These are phyloP conservation scores for Trichosporon sp. DNA, from an alignment of 1,284 basidiomycete genomes.

Conservation along the genomic window DNA sequence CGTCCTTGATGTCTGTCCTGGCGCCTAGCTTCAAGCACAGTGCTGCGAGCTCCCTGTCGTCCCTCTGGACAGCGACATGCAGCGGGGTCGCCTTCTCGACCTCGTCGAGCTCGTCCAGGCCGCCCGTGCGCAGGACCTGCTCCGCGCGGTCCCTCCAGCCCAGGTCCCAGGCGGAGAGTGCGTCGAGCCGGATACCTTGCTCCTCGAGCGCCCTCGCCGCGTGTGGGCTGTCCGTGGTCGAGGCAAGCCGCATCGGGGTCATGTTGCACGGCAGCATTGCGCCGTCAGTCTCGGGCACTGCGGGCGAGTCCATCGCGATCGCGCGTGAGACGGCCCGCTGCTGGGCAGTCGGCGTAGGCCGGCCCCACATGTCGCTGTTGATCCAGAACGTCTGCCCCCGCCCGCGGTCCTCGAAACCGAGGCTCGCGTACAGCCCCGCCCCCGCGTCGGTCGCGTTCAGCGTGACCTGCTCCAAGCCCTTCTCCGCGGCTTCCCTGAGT, in stretches of 20 bases:
- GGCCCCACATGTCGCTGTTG: neutral
- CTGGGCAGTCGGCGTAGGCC: neutral
- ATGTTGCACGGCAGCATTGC: neutral
- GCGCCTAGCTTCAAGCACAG: neutral
- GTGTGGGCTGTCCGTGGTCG: neutral
- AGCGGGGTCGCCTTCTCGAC: neutral
- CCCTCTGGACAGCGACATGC: neutral
- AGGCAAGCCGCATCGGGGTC: neutral
- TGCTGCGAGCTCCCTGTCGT: neutral
- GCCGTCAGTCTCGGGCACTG: neutral
- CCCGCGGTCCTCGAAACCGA: neutral
- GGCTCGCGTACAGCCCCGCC: neutral
- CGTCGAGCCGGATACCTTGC: neutral
- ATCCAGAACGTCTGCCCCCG: constrained; percentile 3
- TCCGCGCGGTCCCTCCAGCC: neutral
- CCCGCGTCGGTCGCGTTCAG: constrained; percentile 1
- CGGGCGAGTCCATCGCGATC: neutral
- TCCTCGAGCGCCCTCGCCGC: neutral
- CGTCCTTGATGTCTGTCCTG: neutral
- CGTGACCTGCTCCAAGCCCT: neutral
- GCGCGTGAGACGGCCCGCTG: neutral
- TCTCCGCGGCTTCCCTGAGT: neutral
- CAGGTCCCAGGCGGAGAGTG: neutral
- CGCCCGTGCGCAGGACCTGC: neutral
- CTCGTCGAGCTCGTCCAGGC: neutral